Evolutionary conservation across 2,329 filamentous ascomycete species (phyloP).

Genomic region (Aspergillus carbonarius): DNA sequence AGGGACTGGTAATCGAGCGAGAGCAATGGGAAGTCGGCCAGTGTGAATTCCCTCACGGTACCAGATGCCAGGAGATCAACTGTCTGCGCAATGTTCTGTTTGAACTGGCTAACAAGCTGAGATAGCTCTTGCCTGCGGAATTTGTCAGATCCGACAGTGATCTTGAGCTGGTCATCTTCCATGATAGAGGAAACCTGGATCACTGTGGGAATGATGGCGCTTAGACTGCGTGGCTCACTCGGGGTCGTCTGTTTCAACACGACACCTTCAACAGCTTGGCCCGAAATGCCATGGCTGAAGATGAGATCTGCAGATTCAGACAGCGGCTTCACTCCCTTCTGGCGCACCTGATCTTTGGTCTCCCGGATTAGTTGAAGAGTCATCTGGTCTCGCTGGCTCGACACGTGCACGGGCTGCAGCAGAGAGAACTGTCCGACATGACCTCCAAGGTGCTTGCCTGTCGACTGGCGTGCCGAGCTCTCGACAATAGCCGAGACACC

Average conservation of each 20-base stretch:
- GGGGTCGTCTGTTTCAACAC: not conserved
- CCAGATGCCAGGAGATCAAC: not conserved
- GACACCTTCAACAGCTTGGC: not conserved
- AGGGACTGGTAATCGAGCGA: not conserved
- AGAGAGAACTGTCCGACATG: not conserved
- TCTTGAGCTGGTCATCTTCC: not conserved
- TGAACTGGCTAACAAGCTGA: not conserved
- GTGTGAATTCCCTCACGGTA: not conserved
- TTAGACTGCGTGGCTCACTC: not conserved
- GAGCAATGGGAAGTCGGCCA: not conserved
- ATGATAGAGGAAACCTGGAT: not conserved
- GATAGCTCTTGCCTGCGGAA: not conserved
- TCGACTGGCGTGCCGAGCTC: not conserved
- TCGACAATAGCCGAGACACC: not conserved
- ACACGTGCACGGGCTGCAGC: not conserved
- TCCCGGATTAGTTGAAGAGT: not conserved
- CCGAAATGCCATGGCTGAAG: not conserved
- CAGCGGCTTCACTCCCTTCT: not conserved
- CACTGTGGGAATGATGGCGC: not conserved
- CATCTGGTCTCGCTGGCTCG: not conserved
- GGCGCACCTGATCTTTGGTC: not conserved
- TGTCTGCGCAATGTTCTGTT: not conserved
- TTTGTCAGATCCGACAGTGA: not conserved
- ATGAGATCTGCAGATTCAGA: not conserved
- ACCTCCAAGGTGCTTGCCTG: not conserved